Base-by-base conservation (phyloP, 768 basidiomycete species). In the Trametes cubensis region DNA sequence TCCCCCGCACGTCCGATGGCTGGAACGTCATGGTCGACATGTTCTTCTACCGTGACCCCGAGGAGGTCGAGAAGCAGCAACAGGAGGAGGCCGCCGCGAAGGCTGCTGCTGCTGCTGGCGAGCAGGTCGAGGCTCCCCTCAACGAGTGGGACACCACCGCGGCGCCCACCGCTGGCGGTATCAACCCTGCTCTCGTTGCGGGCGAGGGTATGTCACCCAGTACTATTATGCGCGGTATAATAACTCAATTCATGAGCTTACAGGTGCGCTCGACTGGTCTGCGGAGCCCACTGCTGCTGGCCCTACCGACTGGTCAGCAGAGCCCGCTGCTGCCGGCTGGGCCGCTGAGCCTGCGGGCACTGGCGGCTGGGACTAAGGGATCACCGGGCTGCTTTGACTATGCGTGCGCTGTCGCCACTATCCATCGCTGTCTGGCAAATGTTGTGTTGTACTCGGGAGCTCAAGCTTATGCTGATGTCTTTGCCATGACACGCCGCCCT, bases 21-120 rank as follows among this genome's bases (percentile, higher is more conserved):
- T 99, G 97, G 97, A 92, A 88, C 75, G 90, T 97, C 77, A 97
- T 98, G 93, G 94, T 95, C 67, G 95, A 96, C 78, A 90, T 96
- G 89, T 95, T 95, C 90, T 95, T 98, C 89, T 98, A 98, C 87
- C 92, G 96, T 72, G 96, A 98, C 80, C 95, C 96, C 64, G 95
- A 99, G 76, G 97, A 99, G 79, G 92, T 98, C 69, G 95, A 98
- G 86, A 93, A 91, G 79, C 96, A 98, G 80, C 92, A 94, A 74
- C 88, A 92, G 73, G 95, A 94, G 75, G 94, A 93, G 75, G 92
- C 92, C 26, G 86, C 89, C 66, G 92, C 92, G 69, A 95, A 95
- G 79, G 78, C 80, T 54, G 76, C 77, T 53, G 81, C 85, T 66
- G 82, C 85, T 64, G 85, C 84, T 53, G 85, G 82, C 65, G 83